These are phyloP conservation scores for Aureobasidium mangrovei DNA, from an alignment of 2,329 filamentous ascomycete genomes.

Conservation along the genomic window DNA sequence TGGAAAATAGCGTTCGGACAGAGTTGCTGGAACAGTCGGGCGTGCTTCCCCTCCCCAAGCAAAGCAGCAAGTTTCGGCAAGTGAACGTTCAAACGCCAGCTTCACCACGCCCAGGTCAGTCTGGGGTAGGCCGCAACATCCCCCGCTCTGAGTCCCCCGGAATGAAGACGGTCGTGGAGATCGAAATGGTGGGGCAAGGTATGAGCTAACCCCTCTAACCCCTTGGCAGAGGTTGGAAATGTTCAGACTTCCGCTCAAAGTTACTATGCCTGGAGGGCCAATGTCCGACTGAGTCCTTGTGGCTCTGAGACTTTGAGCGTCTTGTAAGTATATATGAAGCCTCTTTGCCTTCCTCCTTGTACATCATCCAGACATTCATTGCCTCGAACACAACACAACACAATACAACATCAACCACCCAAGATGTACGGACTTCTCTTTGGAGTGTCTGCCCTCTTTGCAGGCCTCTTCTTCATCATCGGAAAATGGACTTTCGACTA, in stretches of 20 bases:
- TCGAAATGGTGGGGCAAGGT: background rate
- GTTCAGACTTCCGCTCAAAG: background rate
- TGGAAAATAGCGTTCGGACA: background rate
- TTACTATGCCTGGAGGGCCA: background rate
- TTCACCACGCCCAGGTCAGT: background rate
- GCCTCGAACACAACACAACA: background rate
- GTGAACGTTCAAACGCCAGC: background rate
- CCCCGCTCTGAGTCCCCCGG: background rate
- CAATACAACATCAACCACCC: background rate
- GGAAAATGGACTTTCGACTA: slow-evolving; percentile 22
- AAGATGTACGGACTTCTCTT: background rate
- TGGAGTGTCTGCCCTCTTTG: background rate
- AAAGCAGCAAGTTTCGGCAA: background rate
- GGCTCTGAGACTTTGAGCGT: background rate
- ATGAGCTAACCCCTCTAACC: background rate
- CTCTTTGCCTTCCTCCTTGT: background rate
- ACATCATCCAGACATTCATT: background rate
- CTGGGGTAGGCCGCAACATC: background rate
- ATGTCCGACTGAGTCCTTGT: background rate
- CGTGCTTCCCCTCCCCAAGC: background rate
- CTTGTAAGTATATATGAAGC: background rate
- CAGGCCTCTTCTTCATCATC: background rate
- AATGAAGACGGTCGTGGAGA: background rate
- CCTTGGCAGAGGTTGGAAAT: background rate
- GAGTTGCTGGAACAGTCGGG: background rate